Evolutionary conservation across 108 stramenopile species (phyloP).

Genomic region (Schizochytrium sp.): DNA sequence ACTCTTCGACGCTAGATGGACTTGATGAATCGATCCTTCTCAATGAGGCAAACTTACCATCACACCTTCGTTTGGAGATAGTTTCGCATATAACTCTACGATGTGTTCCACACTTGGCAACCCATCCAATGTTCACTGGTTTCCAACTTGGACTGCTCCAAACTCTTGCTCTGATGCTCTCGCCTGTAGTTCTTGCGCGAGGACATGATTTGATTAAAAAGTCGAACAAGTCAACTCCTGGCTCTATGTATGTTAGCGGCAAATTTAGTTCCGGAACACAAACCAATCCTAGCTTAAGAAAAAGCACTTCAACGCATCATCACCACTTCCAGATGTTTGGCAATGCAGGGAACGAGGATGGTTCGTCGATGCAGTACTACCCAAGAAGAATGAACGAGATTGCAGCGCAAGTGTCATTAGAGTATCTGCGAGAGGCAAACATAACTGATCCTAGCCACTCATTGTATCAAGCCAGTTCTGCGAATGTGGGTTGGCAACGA

Average conservation of each 20-base stretch:
- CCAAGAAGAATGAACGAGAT: not conserved
- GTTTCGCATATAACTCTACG: not conserved
- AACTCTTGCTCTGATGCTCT: constrained; percentile 31
- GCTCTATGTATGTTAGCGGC: not conserved
- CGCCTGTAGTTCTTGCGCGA: constrained; percentile 41
- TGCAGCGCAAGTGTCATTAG: not conserved
- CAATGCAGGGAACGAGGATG: not conserved
- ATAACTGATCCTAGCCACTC: constrained; percentile 1
- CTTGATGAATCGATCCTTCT: not conserved
- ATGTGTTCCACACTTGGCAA: not conserved
- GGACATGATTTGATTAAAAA: not conserved
- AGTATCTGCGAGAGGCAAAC: constrained; percentile 13
- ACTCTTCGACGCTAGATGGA: not conserved
- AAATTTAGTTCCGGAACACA: not conserved
- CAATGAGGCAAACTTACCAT: constrained; percentile 17
- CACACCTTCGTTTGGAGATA: constrained; percentile 2
- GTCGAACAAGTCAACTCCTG: not conserved
- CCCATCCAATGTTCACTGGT: constrained; percentile 21
- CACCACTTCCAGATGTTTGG: not conserved
- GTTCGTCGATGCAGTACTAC: not conserved
- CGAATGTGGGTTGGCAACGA: constrained; percentile 15
- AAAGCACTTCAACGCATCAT: not conserved
- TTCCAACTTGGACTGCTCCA: constrained; percentile 11
- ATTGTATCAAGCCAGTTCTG: not conserved
- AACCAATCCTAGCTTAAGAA: not conserved